Evolutionary conservation across 306 rosid species (phyloP).

Genomic region (Pterocarpus santalinus): DNA sequence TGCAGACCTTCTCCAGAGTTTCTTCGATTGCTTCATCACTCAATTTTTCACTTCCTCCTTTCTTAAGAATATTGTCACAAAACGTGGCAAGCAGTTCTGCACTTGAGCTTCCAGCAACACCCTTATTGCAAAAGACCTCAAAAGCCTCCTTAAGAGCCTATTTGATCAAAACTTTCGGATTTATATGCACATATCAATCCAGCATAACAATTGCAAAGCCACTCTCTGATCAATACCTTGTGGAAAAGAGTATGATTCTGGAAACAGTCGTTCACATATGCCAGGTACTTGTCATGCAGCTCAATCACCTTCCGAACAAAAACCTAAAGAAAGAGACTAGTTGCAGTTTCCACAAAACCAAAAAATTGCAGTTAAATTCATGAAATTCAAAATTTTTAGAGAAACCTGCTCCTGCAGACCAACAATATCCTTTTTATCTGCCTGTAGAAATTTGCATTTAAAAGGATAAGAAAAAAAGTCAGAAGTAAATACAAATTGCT

Average conservation of each 20-base stretch:
- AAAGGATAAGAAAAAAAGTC: slow-evolving; percentile 39
- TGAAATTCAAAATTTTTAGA: not conserved
- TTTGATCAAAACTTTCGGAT: slow-evolving; percentile 40
- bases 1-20: slow-evolving; percentile 87
- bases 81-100: slow-evolving; percentile 95
- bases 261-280: slow-evolving; percentile 85
- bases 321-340: slow-evolving; percentile 64
- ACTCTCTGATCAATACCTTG: slow-evolving; percentile 67
- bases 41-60: slow-evolving; percentile 96
- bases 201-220: slow-evolving; percentile 23
- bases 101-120: slow-evolving; percentile 85
- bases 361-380: slow-evolving; percentile 9
- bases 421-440: slow-evolving; percentile 80
- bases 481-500: slow-evolving; percentile 45
- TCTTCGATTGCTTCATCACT: slow-evolving; percentile 97
- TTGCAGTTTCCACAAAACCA: slow-evolving; percentile 45
- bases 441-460: slow-evolving; percentile 61
- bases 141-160: slow-evolving; percentile 96
- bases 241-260: slow-evolving; percentile 92
- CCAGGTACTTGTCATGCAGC: slow-evolving; percentile 88
- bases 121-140: slow-evolving; percentile 91
- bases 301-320: slow-evolving; percentile 88
- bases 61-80: slow-evolving; percentile 95
- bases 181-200: slow-evolving; percentile 14
- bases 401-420: slow-evolving; percentile 85